phyloP scores from a whole-genome alignment of 257 asterid genomes.

The Mitragyna speciosa region DNA sequence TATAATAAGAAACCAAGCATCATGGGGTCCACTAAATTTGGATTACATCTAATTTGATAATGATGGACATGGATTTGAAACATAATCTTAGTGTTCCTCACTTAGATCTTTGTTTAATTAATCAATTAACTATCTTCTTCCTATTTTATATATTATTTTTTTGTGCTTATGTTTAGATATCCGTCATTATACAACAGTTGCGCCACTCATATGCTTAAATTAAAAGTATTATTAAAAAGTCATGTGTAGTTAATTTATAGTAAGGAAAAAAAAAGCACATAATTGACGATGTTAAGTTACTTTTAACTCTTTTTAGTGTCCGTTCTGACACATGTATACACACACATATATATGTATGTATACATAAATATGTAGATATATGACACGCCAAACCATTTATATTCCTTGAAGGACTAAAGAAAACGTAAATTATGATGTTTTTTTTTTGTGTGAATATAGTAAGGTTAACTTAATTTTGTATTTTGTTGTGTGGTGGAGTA shows the following conservation, averaged over 20 bases:
- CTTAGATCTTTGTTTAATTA: not conserved
- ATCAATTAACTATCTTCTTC: not conserved
- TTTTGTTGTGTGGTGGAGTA: not conserved
- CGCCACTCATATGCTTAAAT: not conserved
- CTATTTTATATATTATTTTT: not conserved
- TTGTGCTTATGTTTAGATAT: not conserved
- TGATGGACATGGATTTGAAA: constrained; percentile 19
- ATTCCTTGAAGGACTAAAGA: not conserved
- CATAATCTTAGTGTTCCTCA: constrained; percentile 22
- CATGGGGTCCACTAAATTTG: constrained; percentile 28
- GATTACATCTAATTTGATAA: constrained; percentile 15
- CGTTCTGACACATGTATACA: not conserved
- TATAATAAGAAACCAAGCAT: constrained; percentile 33
- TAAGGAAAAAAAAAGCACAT: too few species aligned
- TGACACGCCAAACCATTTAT: not conserved
- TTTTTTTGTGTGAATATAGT: not conserved
- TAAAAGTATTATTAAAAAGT: too few species aligned
- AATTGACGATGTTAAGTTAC: too few species aligned
- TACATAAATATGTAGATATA: too few species aligned
- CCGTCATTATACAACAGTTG: not conserved
- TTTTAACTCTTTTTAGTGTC: not conserved
- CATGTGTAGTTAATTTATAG: not conserved
- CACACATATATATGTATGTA: too few species aligned
- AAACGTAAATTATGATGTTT: not conserved
- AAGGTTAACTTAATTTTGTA: not conserved